Evolutionary conservation across 2,329 filamentous ascomycete species (phyloP), one percentile per base, ranked within the genome.

Genomic region (Simplicillium aogashimaense): DNA sequence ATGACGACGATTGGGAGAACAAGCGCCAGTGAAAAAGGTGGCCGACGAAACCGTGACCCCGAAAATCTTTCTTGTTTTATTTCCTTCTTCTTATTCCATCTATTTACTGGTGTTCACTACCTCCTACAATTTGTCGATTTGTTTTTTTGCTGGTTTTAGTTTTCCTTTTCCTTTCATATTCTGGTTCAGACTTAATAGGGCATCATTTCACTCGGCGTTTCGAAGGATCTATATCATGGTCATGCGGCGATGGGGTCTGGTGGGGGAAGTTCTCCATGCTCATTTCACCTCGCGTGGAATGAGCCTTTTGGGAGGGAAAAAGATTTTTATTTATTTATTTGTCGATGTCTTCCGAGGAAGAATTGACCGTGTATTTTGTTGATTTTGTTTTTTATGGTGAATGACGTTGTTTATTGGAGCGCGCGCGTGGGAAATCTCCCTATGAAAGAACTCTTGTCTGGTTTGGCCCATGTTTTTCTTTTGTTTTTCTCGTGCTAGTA

Each of bases 121-220:
- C 3, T 10, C 20, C 41, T 29, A 47, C 37, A 34, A 43, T 46
- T 47, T 53, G 49, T 25, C 20, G 20, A 25, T 32, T 15, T 32
- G 13, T 32, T 15, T 5, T 32, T 15, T 32, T 32, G 30, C 13
- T 12, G 12, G 30, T 40, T 29, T 28, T 34, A 16, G 18, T 37
- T 36, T 39, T n/a, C 48, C 48, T 53, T 45, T 50, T 48, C 50
- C 53, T 51, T 50, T 45, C 44, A 48, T 49, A 50, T 49, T 51
- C 50, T 51, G 51, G 54, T 50, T 54, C 51, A 57, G 50, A 50
- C 53, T 53, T 59, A 59, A 61, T 59, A 50, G 52, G 59, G 60
- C 60, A 61, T 62, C 53, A 56, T 60, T 38, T 42, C 53, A 60
- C 50, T 56, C 50, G 60, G 59, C 60, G 60, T 63, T 63, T 47